Base-by-base conservation (phyloP, 116 monocot genomes). In the Trichopus zeylanicus region DNA sequence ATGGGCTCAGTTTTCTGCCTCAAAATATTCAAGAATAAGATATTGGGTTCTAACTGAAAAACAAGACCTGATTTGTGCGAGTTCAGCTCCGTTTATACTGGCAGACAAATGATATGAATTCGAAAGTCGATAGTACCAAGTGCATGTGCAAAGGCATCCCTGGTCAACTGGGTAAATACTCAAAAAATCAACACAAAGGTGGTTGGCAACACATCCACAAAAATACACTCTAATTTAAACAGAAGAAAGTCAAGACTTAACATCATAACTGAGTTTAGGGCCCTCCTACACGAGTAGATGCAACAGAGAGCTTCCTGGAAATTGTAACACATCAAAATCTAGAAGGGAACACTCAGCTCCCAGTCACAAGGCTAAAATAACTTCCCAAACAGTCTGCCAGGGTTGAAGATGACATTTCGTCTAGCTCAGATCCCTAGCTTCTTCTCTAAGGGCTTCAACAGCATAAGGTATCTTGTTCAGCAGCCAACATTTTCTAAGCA, bases 281-380 rank as follows among this genome's bases (percentile, higher is more conserved):
- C 78, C 66, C 70, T 78, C 3, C 80, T 29, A 94, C 72, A 39
- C 73, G 73, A 21, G 20, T 22, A 7, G 66, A n/a, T n/a, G 86
- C 71, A 61, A 83, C 82, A 26, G 82, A 85, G 19, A 86, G 74
- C 58, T 86, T 31, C 21, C 67, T 73, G n/a, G 89, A 13, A 83
- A 72, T 51, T 94, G 93, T 70, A 94, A 64, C 67, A 68, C 75
- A 68, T 94, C 89, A 77, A 86, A 94, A 68, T 94, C 89, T 7
- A 86, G 86, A 39, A 94, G 76, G 15, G 80, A 71, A 18, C 89
- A 86, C 63, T 80, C 89, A 47, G 46, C 60, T 89, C 93, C 0
- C 75, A 76, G n/a, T n/a, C 12, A 89, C 77, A 3, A 88, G 51
- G 5, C 86, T 89, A 60, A 75, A 86, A 75, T 89, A 89, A 21